phyloP scores from a whole-genome alignment of 1,139 yeast genomes.

The Blastobotrys capitulatus region DNA sequence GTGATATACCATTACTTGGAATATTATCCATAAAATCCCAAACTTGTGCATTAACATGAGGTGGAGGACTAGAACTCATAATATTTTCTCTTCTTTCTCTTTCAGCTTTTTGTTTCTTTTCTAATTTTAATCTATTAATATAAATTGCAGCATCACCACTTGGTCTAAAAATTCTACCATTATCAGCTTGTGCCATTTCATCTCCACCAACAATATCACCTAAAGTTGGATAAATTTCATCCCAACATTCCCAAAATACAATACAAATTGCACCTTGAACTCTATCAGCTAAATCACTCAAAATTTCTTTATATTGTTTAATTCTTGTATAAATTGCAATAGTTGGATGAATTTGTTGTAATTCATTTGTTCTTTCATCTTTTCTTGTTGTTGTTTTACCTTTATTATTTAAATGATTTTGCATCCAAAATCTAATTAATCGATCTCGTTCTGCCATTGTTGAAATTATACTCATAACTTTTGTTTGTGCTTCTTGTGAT shows the following conservation, averaged over 20 bases:
- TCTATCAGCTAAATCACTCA: slow-evolving; percentile 30
- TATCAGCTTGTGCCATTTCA: slow-evolving; percentile 25
- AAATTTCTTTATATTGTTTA: slow-evolving; percentile 25
- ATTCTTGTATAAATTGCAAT: slow-evolving; percentile 25
- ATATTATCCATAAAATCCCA: not conserved
- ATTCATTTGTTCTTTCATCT: slow-evolving; percentile 1
- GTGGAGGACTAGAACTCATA: slow-evolving; percentile 4
- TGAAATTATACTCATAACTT: slow-evolving; percentile 21
- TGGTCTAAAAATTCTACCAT: slow-evolving; percentile 31
- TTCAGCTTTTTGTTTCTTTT: slow-evolving; percentile 22
- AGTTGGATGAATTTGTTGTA: slow-evolving; percentile 17
- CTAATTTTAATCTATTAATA: slow-evolving; percentile 24
- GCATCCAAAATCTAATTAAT: slow-evolving; percentile 24
- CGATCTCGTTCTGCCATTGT: slow-evolving; percentile 25
- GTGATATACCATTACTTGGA: not conserved
- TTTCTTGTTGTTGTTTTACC: slow-evolving; percentile 11
- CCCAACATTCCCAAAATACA: slow-evolving; percentile 35
- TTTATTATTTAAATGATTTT: slow-evolving; percentile 20
- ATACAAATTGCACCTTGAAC: slow-evolving; percentile 33
- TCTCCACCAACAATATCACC: slow-evolving; percentile 30
- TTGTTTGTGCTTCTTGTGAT: slow-evolving; percentile 22
- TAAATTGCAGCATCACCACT: slow-evolving; percentile 32
- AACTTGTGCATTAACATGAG: not conserved
- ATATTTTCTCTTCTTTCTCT: slow-evolving; percentile 22
- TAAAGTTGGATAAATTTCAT: slow-evolving; percentile 28